Evolutionary conservation across 192 early-diverging fungal genomes (phyloP).

Genomic region (Podila epigama): DNA sequence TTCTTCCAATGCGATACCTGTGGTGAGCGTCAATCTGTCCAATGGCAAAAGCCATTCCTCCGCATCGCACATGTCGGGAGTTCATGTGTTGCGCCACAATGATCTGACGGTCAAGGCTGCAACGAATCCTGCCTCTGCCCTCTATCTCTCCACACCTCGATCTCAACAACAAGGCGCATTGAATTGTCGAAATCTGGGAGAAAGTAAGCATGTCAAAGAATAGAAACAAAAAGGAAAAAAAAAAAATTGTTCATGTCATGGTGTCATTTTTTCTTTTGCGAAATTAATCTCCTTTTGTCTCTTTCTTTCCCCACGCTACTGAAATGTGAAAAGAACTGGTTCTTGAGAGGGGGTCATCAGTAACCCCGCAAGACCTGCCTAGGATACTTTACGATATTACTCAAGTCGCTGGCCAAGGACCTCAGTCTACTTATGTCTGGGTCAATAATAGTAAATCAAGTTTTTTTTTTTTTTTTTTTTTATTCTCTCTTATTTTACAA

Average conservation of each 20-base stretch:
- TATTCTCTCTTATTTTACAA: not conserved
- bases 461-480: not conserved
- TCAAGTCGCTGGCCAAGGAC: not conserved
- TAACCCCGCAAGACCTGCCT: not conserved
- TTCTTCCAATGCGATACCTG: not conserved
- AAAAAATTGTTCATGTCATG: too few species aligned
- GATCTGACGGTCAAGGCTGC: not conserved
- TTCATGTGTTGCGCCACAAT: not conserved
- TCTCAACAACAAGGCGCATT: not conserved
- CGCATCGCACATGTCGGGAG: not conserved
- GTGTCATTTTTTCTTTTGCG: too few species aligned
- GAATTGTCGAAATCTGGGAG: not conserved
- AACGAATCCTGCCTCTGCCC: not conserved
- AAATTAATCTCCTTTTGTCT: too few species aligned
- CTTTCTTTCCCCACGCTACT: too few species aligned
- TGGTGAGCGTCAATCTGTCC: not conserved
- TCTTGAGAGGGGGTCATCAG: not conserved
- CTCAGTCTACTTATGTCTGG: not conserved
- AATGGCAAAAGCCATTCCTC: not conserved
- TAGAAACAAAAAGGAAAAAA: too few species aligned
- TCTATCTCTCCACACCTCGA: not conserved
- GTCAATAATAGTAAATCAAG: not conserved
- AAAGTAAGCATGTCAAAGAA: too few species aligned
- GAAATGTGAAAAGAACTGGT: not conserved
- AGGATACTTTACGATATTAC: not conserved